Conservation (phyloP, 352 stramenopile species). For the Phytophthora ramorum region DNA sequence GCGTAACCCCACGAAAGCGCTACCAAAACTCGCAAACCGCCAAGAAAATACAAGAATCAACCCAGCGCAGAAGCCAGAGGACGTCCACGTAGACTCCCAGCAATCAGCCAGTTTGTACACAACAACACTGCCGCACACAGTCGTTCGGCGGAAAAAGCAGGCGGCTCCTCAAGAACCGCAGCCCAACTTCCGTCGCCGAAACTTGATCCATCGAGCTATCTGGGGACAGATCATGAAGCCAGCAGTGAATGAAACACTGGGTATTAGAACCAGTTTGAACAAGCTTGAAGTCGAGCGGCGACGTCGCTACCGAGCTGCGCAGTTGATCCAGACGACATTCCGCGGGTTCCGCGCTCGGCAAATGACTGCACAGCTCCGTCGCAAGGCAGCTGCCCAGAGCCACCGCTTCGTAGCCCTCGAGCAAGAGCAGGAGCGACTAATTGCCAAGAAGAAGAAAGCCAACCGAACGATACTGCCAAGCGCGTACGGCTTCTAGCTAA, state of each 20-base stretch:
- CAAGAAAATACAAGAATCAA: constrained; percentile 6
- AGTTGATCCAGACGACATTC: constrained; percentile 54
- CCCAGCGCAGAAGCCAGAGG: not conserved
- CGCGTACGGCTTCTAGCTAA: constrained; percentile 54
- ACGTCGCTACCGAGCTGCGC: constrained; percentile 42
- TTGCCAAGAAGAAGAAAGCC: constrained; percentile 28
- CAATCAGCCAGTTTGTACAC: not conserved
- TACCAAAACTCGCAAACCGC: constrained; percentile 16
- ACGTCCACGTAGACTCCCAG: not conserved
- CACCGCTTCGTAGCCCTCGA: constrained; percentile 7
- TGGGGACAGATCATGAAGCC: constrained; percentile 12
- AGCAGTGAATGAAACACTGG: not conserved
- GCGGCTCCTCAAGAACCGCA: constrained; percentile 11
- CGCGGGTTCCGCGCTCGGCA: constrained; percentile 48
- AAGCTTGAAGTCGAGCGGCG: constrained; percentile 30
- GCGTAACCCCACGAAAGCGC: constrained; percentile 26
- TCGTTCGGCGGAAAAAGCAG: not conserved
- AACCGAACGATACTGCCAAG: constrained; percentile 40
- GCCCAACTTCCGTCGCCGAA: constrained; percentile 31
- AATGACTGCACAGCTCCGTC: constrained; percentile 47
- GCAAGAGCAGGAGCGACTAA: constrained; percentile 27
- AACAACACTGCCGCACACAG: constrained; percentile 12
- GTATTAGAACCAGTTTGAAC: not conserved
- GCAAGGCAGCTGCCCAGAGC: constrained; percentile 35
- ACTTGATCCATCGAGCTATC: constrained; percentile 30